Evolutionary conservation across 192 early-diverging fungal genomes (phyloP).

Genomic region (Coemansia sp.): DNA sequence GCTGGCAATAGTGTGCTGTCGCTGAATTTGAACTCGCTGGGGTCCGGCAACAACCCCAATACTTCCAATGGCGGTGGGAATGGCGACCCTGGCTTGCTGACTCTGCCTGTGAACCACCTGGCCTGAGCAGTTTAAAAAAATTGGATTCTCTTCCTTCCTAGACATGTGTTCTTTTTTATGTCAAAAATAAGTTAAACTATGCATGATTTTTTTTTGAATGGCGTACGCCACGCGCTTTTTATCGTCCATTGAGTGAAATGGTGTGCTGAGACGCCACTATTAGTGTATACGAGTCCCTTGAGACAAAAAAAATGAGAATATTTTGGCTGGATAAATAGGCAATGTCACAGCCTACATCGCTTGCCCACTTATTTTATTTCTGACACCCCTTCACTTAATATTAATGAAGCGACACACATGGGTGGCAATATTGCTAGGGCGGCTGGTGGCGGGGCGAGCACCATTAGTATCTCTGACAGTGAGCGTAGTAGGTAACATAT

Average conservation of each 20-base stretch:
- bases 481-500: slow-evolving; percentile 23
- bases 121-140: neutral
- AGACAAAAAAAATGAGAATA: neutral
- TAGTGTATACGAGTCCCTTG: neutral
- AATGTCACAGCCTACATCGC: neutral
- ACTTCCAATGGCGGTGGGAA: neutral
- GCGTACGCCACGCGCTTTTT: neutral
- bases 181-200: neutral
- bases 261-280: neutral
- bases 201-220: neutral
- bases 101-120: neutral
- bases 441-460: slow-evolving; percentile 8
- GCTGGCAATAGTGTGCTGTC: neutral
- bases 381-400: neutral
- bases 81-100: neutral
- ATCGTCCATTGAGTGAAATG: neutral
- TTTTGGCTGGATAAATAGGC: neutral
- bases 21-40: neutral
- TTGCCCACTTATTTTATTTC: neutral
- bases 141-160: neutral
- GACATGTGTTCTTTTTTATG: neutral
- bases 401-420: neutral
- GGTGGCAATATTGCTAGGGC: neutral
- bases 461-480: slow-evolving; percentile 43
- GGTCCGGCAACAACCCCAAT: neutral